Evolutionary conservation across 1,284 basidiomycete genomes (phyloP), one percentile per base, ranked within the genome.

Genomic region (Irpex lacteus): DNA sequence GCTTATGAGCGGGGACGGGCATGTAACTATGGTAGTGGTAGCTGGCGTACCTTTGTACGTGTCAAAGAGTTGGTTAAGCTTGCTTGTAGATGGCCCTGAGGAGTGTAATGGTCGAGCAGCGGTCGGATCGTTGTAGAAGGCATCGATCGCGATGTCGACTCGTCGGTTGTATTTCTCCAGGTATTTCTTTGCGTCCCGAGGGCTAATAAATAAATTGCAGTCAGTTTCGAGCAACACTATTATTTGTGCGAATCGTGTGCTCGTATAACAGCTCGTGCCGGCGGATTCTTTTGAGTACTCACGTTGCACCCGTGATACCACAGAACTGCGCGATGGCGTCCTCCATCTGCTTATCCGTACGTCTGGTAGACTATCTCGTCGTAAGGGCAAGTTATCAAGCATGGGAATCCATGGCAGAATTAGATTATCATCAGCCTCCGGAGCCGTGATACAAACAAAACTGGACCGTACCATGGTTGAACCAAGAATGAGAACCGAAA

Each of bases 121-220:
- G 19, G 62, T 11, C 74, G 58, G 57, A 60, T 89, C 82, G 68
- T 80, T 85, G 77, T 85, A 94, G 74, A 82, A 95, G 0, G 89
- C 87, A 75, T 95, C 89, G 52, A 94, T 78, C 8, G 94, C 93
- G 8, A 81, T 76, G 60, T 95, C 93, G 54, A 94, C 74, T 44
- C 87, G 82, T 72, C 85, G 38, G 18, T 36, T 86, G 76, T 91
- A 81, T 66, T 87, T 86, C 70, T 92, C 88, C 60, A 95, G 75
- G 75, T 86, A 91, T 63, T 85, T 85, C 66, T 77, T 83, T n/a
- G 92, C 93, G 62, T 94, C 91, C 69, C 80, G 85, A 37, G 77
- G 68, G 11, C 87, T 89, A 71, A 66, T 70, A 59, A 65, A 44
- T 56, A 47, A 19, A 18, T 26, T 26, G 40, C 59, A 18, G 61